Base-by-base conservation (phyloP, 768 basidiomycete species). In the Pulveroboletus frians region DNA sequence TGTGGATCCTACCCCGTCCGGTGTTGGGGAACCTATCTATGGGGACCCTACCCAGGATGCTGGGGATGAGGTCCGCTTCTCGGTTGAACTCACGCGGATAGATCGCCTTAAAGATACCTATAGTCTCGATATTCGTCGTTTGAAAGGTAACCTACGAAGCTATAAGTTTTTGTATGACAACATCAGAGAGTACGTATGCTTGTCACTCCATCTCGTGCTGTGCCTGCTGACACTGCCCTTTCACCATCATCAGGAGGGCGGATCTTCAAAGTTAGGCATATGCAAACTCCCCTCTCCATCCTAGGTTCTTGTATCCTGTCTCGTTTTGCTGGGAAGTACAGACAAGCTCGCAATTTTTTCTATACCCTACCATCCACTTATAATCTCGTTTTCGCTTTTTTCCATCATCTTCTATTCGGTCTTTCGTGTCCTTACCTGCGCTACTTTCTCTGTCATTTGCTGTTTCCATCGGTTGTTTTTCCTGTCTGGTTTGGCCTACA, bases 61-160 rank as follows among this genome's bases (percentile, higher is more conserved):
- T 17, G 92, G 92, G 27, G 95, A 95, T 59, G 96, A 98, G 81
- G 92, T 99, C 57, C 83, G 90, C 57, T 98, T 98, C 75, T 90
- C 84, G 11, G 87, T 97, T 53, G 96, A 99, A 73, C 70, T 99
- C 54, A 97, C 95, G 40, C 74, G 88, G 59, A 75, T 99, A 60
- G 87, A 91, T 67, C 81, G 92, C 54, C 76, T 98, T 60, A 89
- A 85, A 57, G 90, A 91, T 63, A 89, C 93, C 39, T 94, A 86
- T 68, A 87, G 86, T 69, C 75, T 98, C 59, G 94, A 97, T 70
- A 85, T 97, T 64, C 81, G 94, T 61, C 73, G 96, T 56, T 65
- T 97, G 62, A 93, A 95, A 68, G 96, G 96, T 26, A 89, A 90
- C 64, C 73, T 95, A 65, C 80, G 89, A 71, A 91, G 89, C 68